Percentiles rank a stretch among this genome's conserved stretches.
Evolutionary conservation across 2,329 filamentous ascomycete genomes (phyloP).

Genomic region (Aspergillus cejpii): DNA sequence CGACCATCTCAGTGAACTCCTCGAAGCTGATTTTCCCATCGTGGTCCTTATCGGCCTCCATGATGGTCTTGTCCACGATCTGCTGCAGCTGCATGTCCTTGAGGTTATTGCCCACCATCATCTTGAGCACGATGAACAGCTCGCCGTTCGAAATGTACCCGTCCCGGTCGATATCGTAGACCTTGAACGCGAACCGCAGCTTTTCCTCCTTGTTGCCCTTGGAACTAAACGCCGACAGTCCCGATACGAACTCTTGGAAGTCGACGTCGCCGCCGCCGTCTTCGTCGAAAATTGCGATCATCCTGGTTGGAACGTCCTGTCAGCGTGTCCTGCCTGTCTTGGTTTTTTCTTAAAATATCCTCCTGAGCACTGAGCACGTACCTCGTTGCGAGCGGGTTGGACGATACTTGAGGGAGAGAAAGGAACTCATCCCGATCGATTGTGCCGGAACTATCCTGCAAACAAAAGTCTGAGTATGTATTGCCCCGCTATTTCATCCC

Average conservation of each 20-base stretch:
- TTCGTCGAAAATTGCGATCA: constrained; percentile 99
- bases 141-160: constrained; percentile 98
- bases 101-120: constrained; percentile 99
- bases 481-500: not conserved
- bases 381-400: constrained; percentile 94
- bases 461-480: constrained; percentile 1
- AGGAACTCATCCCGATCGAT: constrained; percentile 99
- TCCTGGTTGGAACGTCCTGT: constrained; percentile 48
- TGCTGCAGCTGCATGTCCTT: constrained; percentile 98
- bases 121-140: constrained; percentile 98
- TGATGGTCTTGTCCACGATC: constrained; percentile 99
- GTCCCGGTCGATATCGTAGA: constrained; percentile 98
- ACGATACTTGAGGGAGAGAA: constrained; percentile 92
- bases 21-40: constrained; percentile 99
- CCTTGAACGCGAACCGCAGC: constrained; percentile 94
- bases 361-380: no score
- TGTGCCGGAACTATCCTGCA: constrained; percentile 89
- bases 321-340: not conserved
- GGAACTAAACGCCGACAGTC: constrained; percentile 88
- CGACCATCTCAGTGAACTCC: constrained; percentile 98
- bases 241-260: constrained; percentile 97
- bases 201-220: constrained; percentile 99
- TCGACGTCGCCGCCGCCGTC: constrained; percentile 96
- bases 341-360: no score
- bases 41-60: constrained; percentile 93